Conservation (phyloP, 441 rosid genomes). For the Pelargonium fulgidum region DNA sequence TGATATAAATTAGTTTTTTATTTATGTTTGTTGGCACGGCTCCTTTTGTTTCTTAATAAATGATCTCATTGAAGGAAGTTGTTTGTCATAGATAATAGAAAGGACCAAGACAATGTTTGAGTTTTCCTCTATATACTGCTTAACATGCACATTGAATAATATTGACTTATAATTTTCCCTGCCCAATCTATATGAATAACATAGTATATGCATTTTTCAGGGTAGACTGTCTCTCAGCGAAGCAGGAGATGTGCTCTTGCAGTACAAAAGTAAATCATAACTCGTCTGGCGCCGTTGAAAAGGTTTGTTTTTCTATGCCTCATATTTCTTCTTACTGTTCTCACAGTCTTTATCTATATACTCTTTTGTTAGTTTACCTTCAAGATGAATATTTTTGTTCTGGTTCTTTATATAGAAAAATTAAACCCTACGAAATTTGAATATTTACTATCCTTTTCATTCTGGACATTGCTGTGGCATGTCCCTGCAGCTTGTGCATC, state of each 20-base stretch:
- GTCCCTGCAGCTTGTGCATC: too few relatives aligned
- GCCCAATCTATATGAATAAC: background rate
- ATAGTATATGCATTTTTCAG: constrained; percentile 27
- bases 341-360: background rate
- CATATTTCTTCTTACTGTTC: background rate
- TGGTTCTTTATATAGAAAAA: too few relatives aligned
- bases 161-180: background rate
- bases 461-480: too few relatives aligned
- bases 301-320: constrained; percentile 35
- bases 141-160: background rate
- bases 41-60: too few relatives aligned
- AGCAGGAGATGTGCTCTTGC: constrained; percentile 33
- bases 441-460: too few relatives aligned
- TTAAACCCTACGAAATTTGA: too few relatives aligned
- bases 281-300: constrained; percentile 15
- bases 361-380: background rate
- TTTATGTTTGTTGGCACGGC: too few relatives aligned
- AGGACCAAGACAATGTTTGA: background rate
- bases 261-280: constrained; percentile 25
- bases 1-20: too few relatives aligned
- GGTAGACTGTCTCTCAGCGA: constrained; percentile 26
- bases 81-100: too few relatives aligned
- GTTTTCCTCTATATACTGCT: background rate
- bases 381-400: constrained; percentile 1
- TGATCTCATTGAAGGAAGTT: too few relatives aligned